phyloP scores from a whole-genome alignment of 768 basidiomycete species.

The Rhizopogon rudus region DNA sequence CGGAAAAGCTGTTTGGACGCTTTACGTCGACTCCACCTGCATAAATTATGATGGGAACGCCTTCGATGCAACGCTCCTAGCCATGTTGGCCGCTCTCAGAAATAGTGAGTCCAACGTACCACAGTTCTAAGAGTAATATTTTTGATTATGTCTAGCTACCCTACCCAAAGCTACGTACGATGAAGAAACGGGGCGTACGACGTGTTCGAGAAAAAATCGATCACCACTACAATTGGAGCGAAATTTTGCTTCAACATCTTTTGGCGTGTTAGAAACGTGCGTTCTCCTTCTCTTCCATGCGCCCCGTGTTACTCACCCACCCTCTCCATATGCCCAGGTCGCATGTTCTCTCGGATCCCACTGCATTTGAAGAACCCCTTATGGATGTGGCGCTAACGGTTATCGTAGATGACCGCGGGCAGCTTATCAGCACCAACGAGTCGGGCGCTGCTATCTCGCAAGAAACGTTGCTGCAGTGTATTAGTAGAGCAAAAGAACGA shows the following conservation, averaged over 20 bases:
- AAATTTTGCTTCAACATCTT: not conserved
- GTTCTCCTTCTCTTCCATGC: not conserved
- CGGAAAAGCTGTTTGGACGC: slow-evolving; percentile 81
- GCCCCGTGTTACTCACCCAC: too few species aligned
- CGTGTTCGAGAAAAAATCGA: slow-evolving; percentile 49
- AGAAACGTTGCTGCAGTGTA: not conserved
- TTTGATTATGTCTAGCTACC: slow-evolving; percentile 40
- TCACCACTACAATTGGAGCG: slow-evolving; percentile 38
- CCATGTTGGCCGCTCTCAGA: slow-evolving; percentile 80
- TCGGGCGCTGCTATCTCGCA: slow-evolving; percentile 34
- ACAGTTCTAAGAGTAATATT: not conserved
- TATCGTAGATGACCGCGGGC: slow-evolving; percentile 45
- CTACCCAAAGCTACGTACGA: slow-evolving; percentile 67
- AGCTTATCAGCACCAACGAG: slow-evolving; percentile 50
- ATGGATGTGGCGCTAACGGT: slow-evolving; percentile 69
- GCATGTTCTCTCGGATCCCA: slow-evolving; percentile 74
- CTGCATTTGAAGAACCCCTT: slow-evolving; percentile 86
- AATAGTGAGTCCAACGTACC: slow-evolving; percentile 55
- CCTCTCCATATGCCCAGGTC: slow-evolving; percentile 17
- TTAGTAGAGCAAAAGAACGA: slow-evolving; percentile 5
- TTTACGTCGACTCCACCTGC: slow-evolving; percentile 94
- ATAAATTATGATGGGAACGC: slow-evolving; percentile 98
- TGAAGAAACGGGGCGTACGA: slow-evolving; percentile 55
- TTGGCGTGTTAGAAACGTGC: not conserved
- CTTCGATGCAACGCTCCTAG: slow-evolving; percentile 85